Base-by-base conservation (phyloP, 108 stramenopile genomes). In the Skeletonema potamos region DNA sequence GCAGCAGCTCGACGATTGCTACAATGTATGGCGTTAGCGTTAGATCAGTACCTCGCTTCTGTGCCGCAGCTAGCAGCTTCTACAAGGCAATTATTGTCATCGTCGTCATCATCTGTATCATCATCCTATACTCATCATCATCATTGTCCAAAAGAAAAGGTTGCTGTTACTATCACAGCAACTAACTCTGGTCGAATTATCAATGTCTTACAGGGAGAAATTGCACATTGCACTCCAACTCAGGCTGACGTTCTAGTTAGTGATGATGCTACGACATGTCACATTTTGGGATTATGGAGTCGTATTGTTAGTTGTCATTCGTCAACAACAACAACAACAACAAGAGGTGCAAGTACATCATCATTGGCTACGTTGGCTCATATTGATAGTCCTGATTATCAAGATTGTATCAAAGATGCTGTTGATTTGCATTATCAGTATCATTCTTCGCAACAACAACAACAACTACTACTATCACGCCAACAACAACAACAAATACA, bases 241-340 rank as follows among this genome's bases (percentile, higher is more conserved):
- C 81, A 82, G 48, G 72, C 76, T 0, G 72, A 77, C 29, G 72
- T 73, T 15, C 46, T 95, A 2, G 81, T 85, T 24, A 85, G 79
- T 41, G 90, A 92, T 70, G 75, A 79, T 62, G 93, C 91, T 36
- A 95, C 93, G 3, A 95, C 93, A 0, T 95, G 93, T 73, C 93
- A 95, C 66, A 87, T 95, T 32, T 36, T 95, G 10, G 89, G 89
- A n/a, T 55, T 92, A 10, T 87, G 89, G 33, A 89, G 88, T 76
- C 33, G 56, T 46, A 58, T 24, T 37, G 58, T 60, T 57, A 32
- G 30, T 32, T 6, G 4, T 32, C 5, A 32, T 1, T 32, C 30
- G 1, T 32, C 5, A 32, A 6, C 30, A 32, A 6, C 4, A 6
- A 6, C 30, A 32, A 6, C 30, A 32, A 1, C 30, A 32, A 32